Conservation (phyloP, 176 grass and related monocot genomes). For the Musa beccarii region DNA sequence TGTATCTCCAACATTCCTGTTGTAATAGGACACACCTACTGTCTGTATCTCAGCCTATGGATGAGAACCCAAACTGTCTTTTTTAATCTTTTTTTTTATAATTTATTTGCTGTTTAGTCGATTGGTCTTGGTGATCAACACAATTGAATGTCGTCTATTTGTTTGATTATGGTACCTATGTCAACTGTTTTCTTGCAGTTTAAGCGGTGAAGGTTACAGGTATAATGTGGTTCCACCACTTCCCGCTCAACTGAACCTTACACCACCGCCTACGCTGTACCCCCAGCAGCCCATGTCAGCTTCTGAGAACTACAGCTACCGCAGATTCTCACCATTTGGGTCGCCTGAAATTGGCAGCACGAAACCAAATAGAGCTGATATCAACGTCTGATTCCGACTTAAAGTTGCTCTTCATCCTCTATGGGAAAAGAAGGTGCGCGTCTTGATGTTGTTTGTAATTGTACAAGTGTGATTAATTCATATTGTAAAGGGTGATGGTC, state of each 20-base stretch:
- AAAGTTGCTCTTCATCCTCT: too few species aligned
- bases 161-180: slow-evolving; percentile 9
- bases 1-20: too few species aligned
- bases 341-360: slow-evolving; percentile 36
- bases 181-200: slow-evolving; percentile 29
- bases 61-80: too few species aligned
- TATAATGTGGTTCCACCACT: slow-evolving; percentile 55
- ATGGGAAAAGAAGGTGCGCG: too few species aligned
- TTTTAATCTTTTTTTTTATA: too few species aligned
- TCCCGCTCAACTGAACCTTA: slow-evolving; percentile 64
- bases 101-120: too few species aligned
- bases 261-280: slow-evolving; percentile 56
- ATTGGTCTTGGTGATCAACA: too few species aligned
- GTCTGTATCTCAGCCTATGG: too few species aligned
- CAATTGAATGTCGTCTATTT: not conserved
- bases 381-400: slow-evolving; percentile 46
- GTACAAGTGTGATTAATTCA: too few species aligned
- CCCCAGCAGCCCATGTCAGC: slow-evolving; percentile 70
- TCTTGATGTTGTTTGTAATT: too few species aligned
- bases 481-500: too few species aligned
- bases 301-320: slow-evolving; percentile 63
- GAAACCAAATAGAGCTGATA: slow-evolving; percentile 51
- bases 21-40: too few species aligned
- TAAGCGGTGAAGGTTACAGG: slow-evolving; percentile 52
- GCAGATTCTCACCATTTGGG: slow-evolving; percentile 54